Percentiles rank a stretch among this genome's conserved stretches.
Conservation (phyloP, 805 yeast species). For the Saccharomyces jurei region DNA sequence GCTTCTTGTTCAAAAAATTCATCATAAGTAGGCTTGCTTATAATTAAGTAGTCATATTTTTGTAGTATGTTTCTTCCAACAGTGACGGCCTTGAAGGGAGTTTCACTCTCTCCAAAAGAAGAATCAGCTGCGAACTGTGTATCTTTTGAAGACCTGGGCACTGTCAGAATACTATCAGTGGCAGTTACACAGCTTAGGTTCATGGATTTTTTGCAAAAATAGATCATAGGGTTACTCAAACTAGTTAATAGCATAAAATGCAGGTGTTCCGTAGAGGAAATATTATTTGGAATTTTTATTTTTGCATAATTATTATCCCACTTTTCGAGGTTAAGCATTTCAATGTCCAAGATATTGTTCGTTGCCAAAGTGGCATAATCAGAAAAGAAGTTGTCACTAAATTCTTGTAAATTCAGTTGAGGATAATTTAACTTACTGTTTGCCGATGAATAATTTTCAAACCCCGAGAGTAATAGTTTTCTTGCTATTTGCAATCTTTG, state of each 20-base stretch:
- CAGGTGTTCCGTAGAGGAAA: neutral
- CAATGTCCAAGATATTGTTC: neutral
- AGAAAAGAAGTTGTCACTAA: neutral
- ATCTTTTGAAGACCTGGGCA: conserved; percentile 45
- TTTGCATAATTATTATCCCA: neutral
- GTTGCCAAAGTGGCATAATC: neutral
- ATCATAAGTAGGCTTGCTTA: conserved; percentile 31
- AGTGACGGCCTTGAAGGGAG: conserved; percentile 44
- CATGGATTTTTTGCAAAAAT: neutral
- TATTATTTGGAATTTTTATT: neutral
- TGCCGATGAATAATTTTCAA: conserved; percentile 36
- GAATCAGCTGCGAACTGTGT: conserved; percentile 41
- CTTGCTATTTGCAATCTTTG: conserved; percentile 55
- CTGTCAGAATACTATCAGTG: conserved; percentile 28
- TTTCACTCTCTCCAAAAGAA: conserved; percentile 41
- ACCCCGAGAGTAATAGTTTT: conserved; percentile 42
- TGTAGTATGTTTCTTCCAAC: conserved; percentile 34
- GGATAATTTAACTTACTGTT: neutral
- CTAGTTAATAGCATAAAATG: neutral
- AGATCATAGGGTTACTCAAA: neutral
- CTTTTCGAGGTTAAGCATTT: neutral
- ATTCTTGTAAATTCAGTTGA: neutral
- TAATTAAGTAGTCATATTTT: conserved; percentile 43
- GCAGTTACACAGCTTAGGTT: conserved; percentile 42
- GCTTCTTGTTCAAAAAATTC: conserved; percentile 3